phyloP scores from a whole-genome alignment of 495 filamentous ascomycete genomes.

The Neurospora cerealis region DNA sequence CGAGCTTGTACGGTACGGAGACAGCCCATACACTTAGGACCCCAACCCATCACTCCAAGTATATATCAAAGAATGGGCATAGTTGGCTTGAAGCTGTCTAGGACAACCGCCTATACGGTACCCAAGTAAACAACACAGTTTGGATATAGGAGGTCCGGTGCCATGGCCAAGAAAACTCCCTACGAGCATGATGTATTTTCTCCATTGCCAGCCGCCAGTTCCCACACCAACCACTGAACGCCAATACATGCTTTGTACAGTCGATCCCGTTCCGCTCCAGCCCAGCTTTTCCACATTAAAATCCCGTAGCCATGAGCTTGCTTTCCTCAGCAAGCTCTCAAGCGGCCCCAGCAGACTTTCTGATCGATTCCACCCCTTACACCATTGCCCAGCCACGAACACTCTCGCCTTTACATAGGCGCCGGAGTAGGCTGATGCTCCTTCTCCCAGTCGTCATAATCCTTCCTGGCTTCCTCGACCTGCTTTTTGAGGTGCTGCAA shows the following conservation, averaged over 20 bases:
- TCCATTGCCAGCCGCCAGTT: neutral
- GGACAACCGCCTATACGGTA: neutral
- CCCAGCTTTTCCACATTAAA: neutral
- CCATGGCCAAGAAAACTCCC: neutral
- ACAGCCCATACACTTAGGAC: no score
- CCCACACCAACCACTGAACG: neutral
- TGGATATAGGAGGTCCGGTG: neutral
- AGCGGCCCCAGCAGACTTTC: neutral
- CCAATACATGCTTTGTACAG: neutral
- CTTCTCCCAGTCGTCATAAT: conserved; percentile 69
- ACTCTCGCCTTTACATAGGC: conserved; percentile 10
- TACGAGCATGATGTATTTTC: neutral
- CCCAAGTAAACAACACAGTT: neutral
- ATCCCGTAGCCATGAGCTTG: neutral
- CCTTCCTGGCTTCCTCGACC: conserved; percentile 63
- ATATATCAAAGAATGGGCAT: neutral
- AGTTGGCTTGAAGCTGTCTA: neutral
- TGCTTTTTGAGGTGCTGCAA: conserved; percentile 77
- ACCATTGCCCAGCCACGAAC: neutral
- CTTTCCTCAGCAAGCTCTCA: neutral
- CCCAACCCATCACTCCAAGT: neutral
- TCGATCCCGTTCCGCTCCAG: neutral
- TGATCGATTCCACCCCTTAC: neutral
- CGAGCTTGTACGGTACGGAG: no score
- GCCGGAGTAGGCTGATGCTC: conserved; percentile 29